Evolutionary conservation across 2,329 filamentous ascomycete species (phyloP).

Genomic region (Penicillium sp.): DNA sequence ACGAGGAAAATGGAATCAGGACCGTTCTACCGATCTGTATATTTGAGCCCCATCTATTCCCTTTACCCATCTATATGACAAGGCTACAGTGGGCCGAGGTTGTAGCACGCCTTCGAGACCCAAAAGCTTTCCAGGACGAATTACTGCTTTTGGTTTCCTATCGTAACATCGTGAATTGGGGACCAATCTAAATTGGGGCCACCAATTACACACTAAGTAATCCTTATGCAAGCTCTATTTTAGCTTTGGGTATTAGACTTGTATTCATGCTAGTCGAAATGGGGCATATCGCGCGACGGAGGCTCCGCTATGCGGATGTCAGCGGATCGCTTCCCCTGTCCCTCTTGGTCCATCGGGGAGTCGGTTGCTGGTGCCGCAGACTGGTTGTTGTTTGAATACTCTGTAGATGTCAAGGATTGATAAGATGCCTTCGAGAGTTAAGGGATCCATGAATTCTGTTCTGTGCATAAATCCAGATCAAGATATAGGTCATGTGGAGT

Average conservation of each 20-base stretch:
- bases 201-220: background rate
- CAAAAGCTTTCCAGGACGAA: background rate
- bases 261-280: constrained; percentile 5
- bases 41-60: background rate
- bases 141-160: background rate
- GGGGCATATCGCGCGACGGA: background rate
- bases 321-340: constrained; percentile 1
- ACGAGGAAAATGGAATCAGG: too few species aligned
- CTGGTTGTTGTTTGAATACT: too few species aligned
- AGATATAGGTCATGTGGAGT: background rate
- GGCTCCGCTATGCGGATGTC: constrained; percentile 7
- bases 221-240: background rate
- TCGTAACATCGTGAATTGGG: background rate
- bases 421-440: too few species aligned
- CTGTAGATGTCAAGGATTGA: too few species aligned
- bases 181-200: background rate
- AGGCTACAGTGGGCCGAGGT: background rate
- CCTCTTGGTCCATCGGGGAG: background rate
- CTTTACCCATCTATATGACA: background rate
- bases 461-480: too few species aligned
- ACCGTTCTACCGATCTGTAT: background rate
- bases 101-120: background rate
- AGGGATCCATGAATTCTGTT: too few species aligned
- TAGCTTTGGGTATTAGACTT: constrained; percentile 1
- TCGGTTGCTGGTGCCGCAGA: background rate